phyloP scores from a whole-genome alignment of 495 filamentous ascomycete species.

The Penicillium parvum region DNA sequence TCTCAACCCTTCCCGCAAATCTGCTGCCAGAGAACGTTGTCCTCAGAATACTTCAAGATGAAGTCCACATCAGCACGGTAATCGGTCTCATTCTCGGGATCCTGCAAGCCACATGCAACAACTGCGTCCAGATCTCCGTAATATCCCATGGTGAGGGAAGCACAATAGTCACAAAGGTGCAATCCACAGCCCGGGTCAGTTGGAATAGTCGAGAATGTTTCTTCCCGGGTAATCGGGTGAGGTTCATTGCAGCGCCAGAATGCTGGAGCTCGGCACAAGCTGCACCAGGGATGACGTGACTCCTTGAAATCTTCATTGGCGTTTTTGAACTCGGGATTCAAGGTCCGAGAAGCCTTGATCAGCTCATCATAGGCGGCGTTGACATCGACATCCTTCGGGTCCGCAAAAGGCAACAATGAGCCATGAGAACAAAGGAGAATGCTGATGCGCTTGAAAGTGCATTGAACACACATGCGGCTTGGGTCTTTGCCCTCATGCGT shows the following conservation, averaged over 20 bases:
- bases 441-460: not conserved
- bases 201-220: not conserved
- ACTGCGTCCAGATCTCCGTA: constrained; percentile 4
- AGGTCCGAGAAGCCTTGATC: not conserved
- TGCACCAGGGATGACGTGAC: constrained; percentile 5
- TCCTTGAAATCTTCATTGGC: not conserved
- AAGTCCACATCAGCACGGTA: constrained; percentile 8
- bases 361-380: not conserved
- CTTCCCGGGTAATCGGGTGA: not conserved
- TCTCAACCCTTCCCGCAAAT: not conserved
- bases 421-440: constrained; percentile 8
- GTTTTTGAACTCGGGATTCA: not conserved
- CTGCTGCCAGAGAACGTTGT: not conserved
- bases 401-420: not conserved
- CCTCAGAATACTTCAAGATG: not conserved
- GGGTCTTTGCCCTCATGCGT: constrained; percentile 4
- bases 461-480: constrained; percentile 9
- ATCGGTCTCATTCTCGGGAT: not conserved
- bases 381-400: not conserved
- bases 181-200: constrained; percentile 4
- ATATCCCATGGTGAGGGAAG: not conserved
- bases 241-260: not conserved
- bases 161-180: constrained; percentile 5
- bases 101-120: not conserved
- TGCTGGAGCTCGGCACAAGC: constrained; percentile 8